Base-by-base conservation (phyloP, 1,284 basidiomycete genomes). In the Moniliella sp. region DNA sequence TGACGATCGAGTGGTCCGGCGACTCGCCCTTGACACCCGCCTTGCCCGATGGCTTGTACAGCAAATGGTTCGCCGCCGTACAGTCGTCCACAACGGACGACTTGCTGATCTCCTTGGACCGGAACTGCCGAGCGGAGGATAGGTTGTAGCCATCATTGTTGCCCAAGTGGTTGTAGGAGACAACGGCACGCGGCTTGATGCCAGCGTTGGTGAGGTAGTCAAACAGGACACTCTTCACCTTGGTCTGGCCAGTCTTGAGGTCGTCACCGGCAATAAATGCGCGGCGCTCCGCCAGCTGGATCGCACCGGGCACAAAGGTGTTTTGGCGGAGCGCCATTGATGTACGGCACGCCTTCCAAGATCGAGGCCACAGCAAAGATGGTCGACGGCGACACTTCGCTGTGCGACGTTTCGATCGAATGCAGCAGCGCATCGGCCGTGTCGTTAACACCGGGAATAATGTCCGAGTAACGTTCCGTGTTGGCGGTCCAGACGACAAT, bases 271-370 rank as follows among this genome's bases (percentile, higher is more conserved):
- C 86, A 54, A 97, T 91, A 68, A 94, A 94, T 5, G 82, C 76
- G 54, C 78, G 65, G 49, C 74, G 69, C 69, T 94, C 86, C 31
- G 88, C 83, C 42, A 97, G n/a, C 58, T 77, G 70, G 57, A 97
- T 78, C 50, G 77, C 76, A 50, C 91, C 88, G 1, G 91, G 88
- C 18, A 97, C 84, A 58, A 94, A 94, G 4, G 88, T 94, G 73
- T 97, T 97, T 70, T 97, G 88, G n/a, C 13, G 88, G 88, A n/a
- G 86, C 84, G 34, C 88, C 88, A 57, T 94, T 97, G 63, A 97
- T 74, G 69, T 88, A 97, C n/a, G 88, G 83, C 48, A 76, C 75
- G 40, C 78, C 78, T 65, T 94, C 88, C 46, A 93, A 76, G 62
- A 97, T 93, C 18, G 84, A 72, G 4, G 86, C 88, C 40, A 94